Percentiles rank a stretch among this genome's conserved stretches.
phyloP scores from a whole-genome alignment of 106 monocot species.

The Platanthera guangdongensis region DNA sequence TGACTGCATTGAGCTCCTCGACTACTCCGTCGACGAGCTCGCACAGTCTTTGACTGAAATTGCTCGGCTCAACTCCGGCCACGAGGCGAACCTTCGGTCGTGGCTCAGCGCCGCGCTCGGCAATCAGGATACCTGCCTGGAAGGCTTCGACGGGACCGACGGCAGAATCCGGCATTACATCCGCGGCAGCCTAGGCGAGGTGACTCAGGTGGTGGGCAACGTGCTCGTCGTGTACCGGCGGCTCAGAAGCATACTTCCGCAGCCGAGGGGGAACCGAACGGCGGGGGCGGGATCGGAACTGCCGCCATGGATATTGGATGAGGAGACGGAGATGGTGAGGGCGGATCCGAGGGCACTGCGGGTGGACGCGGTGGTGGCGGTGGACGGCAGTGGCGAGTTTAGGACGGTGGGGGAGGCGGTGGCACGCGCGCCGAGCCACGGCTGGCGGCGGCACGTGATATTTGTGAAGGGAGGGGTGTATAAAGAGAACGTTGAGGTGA shows the following conservation, averaged over 20 bases:
- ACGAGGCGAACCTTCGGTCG: slow-evolving; percentile 44
- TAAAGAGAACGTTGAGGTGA: slow-evolving; percentile 67
- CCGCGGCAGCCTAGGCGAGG: slow-evolving; percentile 23
- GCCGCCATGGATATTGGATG: slow-evolving; percentile 38
- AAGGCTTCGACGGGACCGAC: slow-evolving; percentile 77
- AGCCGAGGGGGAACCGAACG: slow-evolving; percentile 7
- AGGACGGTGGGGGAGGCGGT: slow-evolving; percentile 66
- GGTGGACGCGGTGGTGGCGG: slow-evolving; percentile 64
- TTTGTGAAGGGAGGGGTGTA: slow-evolving; percentile 79
- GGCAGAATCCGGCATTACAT: slow-evolving; percentile 45
- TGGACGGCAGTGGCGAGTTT: slow-evolving; percentile 58
- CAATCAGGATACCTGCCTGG: slow-evolving; percentile 91
- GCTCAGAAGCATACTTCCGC: slow-evolving; percentile 43
- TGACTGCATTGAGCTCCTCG: slow-evolving; percentile 82
- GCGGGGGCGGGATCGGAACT: not conserved
- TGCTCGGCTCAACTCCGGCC: slow-evolving; percentile 14
- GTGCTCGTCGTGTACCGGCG: slow-evolving; percentile 50
- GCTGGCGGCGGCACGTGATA: slow-evolving; percentile 63
- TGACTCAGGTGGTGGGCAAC: slow-evolving; percentile 59
- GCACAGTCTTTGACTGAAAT: slow-evolving; percentile 48
- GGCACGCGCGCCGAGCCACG: slow-evolving; percentile 42
- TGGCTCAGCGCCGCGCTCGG: slow-evolving; percentile 84
- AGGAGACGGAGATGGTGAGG: slow-evolving; percentile 19
- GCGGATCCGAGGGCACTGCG: slow-evolving; percentile 17
- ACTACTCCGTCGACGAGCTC: slow-evolving; percentile 57